Evolutionary conservation across 768 basidiomycete species (phyloP).

Genomic region (Candolleomyces efflorescens): DNA sequence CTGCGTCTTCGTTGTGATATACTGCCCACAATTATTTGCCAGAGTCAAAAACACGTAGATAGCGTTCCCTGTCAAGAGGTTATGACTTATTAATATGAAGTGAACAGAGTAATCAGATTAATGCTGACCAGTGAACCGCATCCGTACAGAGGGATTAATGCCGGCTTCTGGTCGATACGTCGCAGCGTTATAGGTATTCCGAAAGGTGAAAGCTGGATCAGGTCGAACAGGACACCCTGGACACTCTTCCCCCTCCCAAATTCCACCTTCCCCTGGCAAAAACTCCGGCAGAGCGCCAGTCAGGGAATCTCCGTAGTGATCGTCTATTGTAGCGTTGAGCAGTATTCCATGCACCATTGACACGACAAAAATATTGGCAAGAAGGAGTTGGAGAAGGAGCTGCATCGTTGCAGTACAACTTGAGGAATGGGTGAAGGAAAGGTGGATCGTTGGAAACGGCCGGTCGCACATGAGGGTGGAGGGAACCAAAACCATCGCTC

Average conservation of each 20-base stretch:
- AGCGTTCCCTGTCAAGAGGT: conserved; percentile 24
- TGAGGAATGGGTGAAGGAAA: too few relatives aligned
- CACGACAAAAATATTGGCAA: not conserved
- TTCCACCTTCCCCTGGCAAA: conserved; percentile 13
- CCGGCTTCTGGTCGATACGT: conserved; percentile 13
- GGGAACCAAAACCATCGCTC: too few relatives aligned
- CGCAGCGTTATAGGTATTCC: conserved; percentile 28
- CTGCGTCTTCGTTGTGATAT: conserved; percentile 16
- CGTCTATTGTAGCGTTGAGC: conserved; percentile 30
- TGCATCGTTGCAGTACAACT: too few relatives aligned
- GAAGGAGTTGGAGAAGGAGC: too few relatives aligned
- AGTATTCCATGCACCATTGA: not conserved
- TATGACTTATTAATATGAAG: not conserved
- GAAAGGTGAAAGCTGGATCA: conserved; percentile 15
- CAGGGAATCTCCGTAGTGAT: conserved; percentile 25
- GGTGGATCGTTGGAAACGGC: too few relatives aligned
- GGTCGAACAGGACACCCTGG: conserved; percentile 20
- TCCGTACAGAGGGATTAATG: conserved; percentile 14
- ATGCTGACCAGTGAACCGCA: conserved; percentile 11
- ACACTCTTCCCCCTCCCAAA: conserved; percentile 24
- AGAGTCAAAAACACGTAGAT: conserved; percentile 37
- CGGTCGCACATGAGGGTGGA: too few relatives aligned
- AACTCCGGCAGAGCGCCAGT: conserved; percentile 23
- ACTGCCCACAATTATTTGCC: conserved; percentile 23
- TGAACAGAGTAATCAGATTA: conserved; percentile 21